Base-by-base conservation (phyloP, 2,329 filamentous ascomycete species). In the Cercospora canescens region DNA sequence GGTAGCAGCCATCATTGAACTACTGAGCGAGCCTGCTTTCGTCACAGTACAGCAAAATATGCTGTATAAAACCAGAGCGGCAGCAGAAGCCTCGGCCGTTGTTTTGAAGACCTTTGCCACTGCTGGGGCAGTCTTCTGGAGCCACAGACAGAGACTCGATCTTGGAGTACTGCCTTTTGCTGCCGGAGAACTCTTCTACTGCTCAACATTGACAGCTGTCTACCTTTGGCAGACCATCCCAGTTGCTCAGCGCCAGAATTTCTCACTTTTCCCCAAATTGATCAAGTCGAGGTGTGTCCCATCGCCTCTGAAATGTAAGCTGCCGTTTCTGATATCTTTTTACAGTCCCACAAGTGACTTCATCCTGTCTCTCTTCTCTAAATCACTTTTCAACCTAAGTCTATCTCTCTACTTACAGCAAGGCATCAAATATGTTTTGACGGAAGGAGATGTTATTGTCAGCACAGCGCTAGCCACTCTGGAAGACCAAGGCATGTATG, bases 361-460 rank as follows among this genome's bases (percentile, higher is more conserved):
- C 73, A 73, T 87, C 54, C 71, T 84, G 4, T 83, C 83, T 2
- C 85, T 86, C 68, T 92, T 97, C 75, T 91, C 92, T 66, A 81
- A 81, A 11, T 86, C 88, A 1, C 88, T 96, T 1, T 81, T 95
- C 30, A 85, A 85, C 16, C 86, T 98, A 3, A 91, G 91, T 4
- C 84, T 86, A n/a, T 96, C 90, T 74, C 87, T 98, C 77, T 94
- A 93, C 80, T 82, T 93, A 6, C 95, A 99, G 80, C 94, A 92
- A 37, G 80, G 93, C 21, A 88, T 98, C 74, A 99, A 99, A 79
- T 94, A 98, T 77, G 77, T 98, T 60, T 86, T 99, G 60, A 98
- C 95, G 0, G 93, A 98, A 80, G 95, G 94, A 66, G 95, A 99
- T 80, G 93, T 93, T 1, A 87, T 98, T 71, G 88, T 98, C 58